A percentile compares a stretch with the other conserved stretches of the same genome.
Conservation (phyloP, 1,284 basidiomycete genomes). For the Farysia itapuensis region DNA sequence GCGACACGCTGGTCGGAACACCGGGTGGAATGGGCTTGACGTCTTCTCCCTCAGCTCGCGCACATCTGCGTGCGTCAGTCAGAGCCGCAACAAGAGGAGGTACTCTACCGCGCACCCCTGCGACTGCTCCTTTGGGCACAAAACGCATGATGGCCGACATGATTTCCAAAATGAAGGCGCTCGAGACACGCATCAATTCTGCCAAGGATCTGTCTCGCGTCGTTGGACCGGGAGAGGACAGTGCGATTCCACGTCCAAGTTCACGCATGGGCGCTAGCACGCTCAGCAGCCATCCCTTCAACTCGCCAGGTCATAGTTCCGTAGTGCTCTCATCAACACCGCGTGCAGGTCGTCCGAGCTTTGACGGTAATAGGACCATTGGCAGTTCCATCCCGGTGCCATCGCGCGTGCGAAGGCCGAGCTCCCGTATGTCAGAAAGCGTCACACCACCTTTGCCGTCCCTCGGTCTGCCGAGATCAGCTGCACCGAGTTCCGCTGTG, state of each 20-base stretch:
- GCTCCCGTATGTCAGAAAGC: constrained; percentile 32
- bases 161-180: constrained; percentile 50
- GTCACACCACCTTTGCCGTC: constrained; percentile 28
- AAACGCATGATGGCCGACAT: constrained; percentile 47
- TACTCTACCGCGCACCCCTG: constrained; percentile 6
- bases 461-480: constrained; percentile 24
- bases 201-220: constrained; percentile 31
- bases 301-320: constrained; percentile 13
- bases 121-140: constrained; percentile 5
- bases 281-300: too few species aligned
- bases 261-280: constrained; percentile 37
- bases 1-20: constrained; percentile 12
- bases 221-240: constrained; percentile 26
- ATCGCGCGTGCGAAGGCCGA: constrained; percentile 34
- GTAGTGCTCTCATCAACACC: constrained; percentile 20
- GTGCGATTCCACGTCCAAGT: constrained; percentile 52
- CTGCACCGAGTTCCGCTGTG: constrained; percentile 12
- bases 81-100: constrained; percentile 13
- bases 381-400: constrained; percentile 51
- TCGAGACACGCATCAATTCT: constrained; percentile 47
- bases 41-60: constrained; percentile 26
- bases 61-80: constrained; percentile 18
- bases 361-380: constrained; percentile 31
- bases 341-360: constrained; percentile 18
- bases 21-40: constrained; percentile 7